These are phyloP conservation scores for Clavulina sp. DNA, from an alignment of 768 basidiomycete genomes.

Conservation along the genomic window DNA sequence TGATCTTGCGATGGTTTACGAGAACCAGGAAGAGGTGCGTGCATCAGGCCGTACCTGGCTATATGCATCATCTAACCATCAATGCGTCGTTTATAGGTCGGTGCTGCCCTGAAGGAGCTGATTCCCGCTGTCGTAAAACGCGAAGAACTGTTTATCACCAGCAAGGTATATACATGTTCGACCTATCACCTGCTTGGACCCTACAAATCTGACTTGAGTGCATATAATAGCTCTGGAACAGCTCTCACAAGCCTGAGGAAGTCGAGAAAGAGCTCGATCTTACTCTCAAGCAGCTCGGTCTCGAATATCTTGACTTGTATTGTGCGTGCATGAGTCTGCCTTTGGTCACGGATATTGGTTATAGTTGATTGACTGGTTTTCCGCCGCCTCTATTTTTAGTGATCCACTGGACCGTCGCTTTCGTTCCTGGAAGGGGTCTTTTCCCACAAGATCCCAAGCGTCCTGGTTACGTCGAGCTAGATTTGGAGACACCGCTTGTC, in stretches of 20 bases:
- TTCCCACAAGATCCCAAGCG: constrained; percentile 16
- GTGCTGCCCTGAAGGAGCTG: constrained; percentile 56
- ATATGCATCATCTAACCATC: constrained; percentile 8
- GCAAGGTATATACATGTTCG: constrained; percentile 9
- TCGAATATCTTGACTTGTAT: constrained; percentile 69
- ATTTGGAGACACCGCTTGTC: constrained; percentile 28
- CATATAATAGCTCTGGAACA: constrained; percentile 53
- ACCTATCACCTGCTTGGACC: neutral
- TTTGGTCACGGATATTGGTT: too few relatives aligned
- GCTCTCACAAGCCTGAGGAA: constrained; percentile 41
- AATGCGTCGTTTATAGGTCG: constrained; percentile 24
- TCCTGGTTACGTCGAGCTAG: constrained; percentile 15
- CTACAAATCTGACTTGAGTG: neutral
- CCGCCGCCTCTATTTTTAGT: constrained; percentile 25
- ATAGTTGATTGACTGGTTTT: constrained; percentile 7
- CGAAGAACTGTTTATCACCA: constrained; percentile 41
- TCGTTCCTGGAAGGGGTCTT: constrained; percentile 34
- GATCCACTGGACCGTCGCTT: constrained; percentile 66
- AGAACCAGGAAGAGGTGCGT: constrained; percentile 50
- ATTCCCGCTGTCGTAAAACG: constrained; percentile 62
- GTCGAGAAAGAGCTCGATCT: constrained; percentile 63
- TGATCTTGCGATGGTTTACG: constrained; percentile 65
- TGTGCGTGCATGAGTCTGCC: constrained; percentile 30
- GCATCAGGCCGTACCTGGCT: neutral
- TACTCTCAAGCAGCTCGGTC: constrained; percentile 52